Conservation (phyloP, 2,329 filamentous ascomycete species). For the Trichoderma sp. region DNA sequence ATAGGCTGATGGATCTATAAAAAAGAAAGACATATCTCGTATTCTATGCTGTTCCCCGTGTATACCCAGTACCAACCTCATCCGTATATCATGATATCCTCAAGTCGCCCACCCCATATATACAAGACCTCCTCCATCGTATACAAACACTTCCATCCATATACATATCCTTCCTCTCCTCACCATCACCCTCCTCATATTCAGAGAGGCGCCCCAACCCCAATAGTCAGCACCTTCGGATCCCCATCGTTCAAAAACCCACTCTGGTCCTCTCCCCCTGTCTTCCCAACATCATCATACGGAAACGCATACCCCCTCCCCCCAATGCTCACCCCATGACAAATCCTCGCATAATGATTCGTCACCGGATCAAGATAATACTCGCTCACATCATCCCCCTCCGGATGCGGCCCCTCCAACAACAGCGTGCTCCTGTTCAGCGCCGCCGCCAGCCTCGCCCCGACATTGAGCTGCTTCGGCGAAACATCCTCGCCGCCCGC, state of each 20-base stretch:
- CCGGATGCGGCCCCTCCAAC: constrained; percentile 53
- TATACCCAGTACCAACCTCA: too few relatives aligned
- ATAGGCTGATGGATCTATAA: too few relatives aligned
- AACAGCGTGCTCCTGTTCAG: constrained; percentile 74
- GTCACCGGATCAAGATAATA: constrained; percentile 61
- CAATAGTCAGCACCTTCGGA: constrained; percentile 59
- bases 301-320: constrained; percentile 69
- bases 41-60: too few relatives aligned
- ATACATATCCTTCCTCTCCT: not conserved
- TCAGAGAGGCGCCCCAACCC: constrained; percentile 50
- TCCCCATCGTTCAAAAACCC: constrained; percentile 62
- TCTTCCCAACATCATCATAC: constrained; percentile 68
- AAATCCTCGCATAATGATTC: constrained; percentile 68
- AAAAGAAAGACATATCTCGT: too few relatives aligned
- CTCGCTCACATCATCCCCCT: constrained; percentile 48
- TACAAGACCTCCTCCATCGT: not conserved
- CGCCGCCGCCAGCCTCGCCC: constrained; percentile 73
- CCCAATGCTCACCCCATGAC: constrained; percentile 62
- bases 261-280: constrained; percentile 59
- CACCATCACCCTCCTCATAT: not conserved
- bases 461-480: constrained; percentile 61
- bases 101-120: not conserved
- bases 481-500: constrained; percentile 46
- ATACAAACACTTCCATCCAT: too few relatives aligned
- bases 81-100: not conserved